phyloP scores from a whole-genome alignment of 306 rosid species.

The Arachis stenosperma region DNA sequence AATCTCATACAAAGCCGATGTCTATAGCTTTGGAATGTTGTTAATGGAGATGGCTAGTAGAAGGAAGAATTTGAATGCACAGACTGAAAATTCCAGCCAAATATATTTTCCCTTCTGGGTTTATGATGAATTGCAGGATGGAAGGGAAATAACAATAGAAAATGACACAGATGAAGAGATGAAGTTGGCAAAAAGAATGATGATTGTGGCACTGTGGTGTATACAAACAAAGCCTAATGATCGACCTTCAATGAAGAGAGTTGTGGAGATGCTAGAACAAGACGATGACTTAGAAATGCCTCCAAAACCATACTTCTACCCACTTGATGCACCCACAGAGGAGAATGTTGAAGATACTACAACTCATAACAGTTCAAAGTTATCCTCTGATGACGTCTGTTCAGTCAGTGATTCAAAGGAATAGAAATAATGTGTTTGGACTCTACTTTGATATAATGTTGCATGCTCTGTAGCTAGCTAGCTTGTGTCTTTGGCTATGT shows the following conservation, averaged over 20 bases:
- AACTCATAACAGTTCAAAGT: too few species aligned
- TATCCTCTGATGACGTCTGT: too few species aligned
- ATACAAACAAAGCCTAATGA: slow-evolving; percentile 37
- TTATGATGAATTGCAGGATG: slow-evolving; percentile 20
- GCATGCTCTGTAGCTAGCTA: too few species aligned
- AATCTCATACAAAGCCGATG: slow-evolving; percentile 41
- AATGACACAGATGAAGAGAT: slow-evolving; percentile 27
- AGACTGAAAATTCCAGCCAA: slow-evolving; percentile 36
- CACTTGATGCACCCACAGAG: too few species aligned
- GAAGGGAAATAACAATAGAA: not conserved
- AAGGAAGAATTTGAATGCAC: slow-evolving; percentile 32
- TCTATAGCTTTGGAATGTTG: slow-evolving; percentile 49
- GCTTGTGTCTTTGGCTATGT: too few species aligned
- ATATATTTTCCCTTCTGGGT: slow-evolving; percentile 40
- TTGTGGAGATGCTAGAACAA: slow-evolving; percentile 36
- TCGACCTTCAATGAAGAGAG: slow-evolving; percentile 45
- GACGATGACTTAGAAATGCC: not conserved
- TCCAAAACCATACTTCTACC: too few species aligned
- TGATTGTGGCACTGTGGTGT: slow-evolving; percentile 45
- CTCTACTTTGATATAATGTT: too few species aligned
- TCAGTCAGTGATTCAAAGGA: too few species aligned
- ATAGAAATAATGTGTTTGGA: too few species aligned
- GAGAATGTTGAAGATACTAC: too few species aligned
- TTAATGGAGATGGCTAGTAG: slow-evolving; percentile 39
- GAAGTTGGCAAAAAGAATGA: slow-evolving; percentile 33